These are phyloP conservation scores for Apiotrichum sp. DNA, from an alignment of 1,284 basidiomycete species.

Conservation along the genomic window DNA sequence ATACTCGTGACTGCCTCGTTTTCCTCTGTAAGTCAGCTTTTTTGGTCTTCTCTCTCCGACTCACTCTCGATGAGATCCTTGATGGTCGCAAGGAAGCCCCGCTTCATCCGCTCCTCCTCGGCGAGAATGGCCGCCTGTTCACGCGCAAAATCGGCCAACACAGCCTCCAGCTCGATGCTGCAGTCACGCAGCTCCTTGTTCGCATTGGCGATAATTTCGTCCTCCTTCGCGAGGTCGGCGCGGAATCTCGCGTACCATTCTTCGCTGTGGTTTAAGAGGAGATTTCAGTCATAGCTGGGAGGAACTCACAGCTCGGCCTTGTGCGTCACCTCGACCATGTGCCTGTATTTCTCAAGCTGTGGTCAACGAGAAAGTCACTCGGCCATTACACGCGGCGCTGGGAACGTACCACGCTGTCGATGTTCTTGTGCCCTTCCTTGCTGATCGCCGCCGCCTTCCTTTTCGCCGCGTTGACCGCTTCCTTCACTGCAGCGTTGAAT, in stretches of 20 bases:
- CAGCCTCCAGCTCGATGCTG: conserved; percentile 1
- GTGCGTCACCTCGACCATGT: conserved; percentile 3
- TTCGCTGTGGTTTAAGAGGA: conserved; percentile 2
- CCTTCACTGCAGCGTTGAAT: too few relatives aligned
- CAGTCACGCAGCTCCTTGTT: neutral
- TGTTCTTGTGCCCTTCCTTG: too few relatives aligned
- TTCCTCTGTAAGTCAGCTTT: neutral
- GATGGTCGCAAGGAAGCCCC: neutral
- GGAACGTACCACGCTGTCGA: too few relatives aligned
- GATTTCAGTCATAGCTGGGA: neutral
- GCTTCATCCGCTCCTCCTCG: neutral
- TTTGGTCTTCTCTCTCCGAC: neutral
- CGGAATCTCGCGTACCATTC: neutral
- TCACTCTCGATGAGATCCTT: neutral
- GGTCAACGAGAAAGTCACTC: neutral
- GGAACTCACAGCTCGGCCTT: conserved; percentile 3
- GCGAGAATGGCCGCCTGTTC: neutral
- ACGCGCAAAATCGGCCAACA: neutral
- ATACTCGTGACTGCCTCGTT: neutral
- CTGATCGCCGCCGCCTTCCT: too few relatives aligned
- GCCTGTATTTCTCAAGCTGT: conserved; percentile 1
- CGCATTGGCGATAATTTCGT: neutral
- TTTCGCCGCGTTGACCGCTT: too few relatives aligned
- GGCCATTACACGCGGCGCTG: too few relatives aligned
- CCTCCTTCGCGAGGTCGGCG: conserved; percentile 2